Evolutionary conservation across 441 rosid genomes (phyloP).

Genomic region (Omphalea diandra): DNA sequence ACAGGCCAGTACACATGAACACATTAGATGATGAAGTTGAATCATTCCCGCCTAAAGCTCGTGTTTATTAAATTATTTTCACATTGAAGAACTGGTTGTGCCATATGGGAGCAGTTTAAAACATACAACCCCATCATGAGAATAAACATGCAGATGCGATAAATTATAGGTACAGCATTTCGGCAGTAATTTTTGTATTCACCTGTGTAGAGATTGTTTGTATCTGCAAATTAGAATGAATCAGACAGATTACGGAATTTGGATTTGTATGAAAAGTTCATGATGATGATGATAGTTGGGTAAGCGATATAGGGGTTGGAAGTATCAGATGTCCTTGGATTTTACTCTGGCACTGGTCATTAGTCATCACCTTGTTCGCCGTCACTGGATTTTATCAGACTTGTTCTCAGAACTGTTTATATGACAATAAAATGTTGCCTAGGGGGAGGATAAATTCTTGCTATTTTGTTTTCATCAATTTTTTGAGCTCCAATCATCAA

Average conservation of each 20-base stretch:
- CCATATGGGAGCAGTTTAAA: not conserved
- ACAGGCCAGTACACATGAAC: slow-evolving; percentile 97
- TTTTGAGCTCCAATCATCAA: too few relatives aligned
- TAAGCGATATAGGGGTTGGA: too few relatives aligned
- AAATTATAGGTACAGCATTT: slow-evolving; percentile 27
- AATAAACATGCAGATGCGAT: slow-evolving; percentile 28
- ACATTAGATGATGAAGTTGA: slow-evolving; percentile 86
- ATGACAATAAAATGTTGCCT: too few relatives aligned
- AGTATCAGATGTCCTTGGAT: too few relatives aligned
- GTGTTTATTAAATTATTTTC: slow-evolving; percentile 61
- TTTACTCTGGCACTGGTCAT: too few relatives aligned
- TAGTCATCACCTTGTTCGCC: too few relatives aligned
- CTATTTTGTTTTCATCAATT: too few relatives aligned
- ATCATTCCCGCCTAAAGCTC: slow-evolving; percentile 96
- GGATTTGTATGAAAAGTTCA: not conserved
- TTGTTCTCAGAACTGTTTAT: too few relatives aligned
- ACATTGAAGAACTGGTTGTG: not conserved
- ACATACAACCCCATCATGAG: slow-evolving; percentile 12
- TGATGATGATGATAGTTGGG: too few relatives aligned
- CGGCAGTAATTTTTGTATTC: slow-evolving; percentile 22
- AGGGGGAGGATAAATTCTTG: too few relatives aligned
- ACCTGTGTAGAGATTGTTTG: not conserved
- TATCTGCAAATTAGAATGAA: not conserved
- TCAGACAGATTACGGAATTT: not conserved
- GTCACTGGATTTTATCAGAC: too few relatives aligned